These are phyloP conservation scores for Musa beccarii DNA, from an alignment of 176 grass and related monocot species.

Conservation along the genomic window DNA sequence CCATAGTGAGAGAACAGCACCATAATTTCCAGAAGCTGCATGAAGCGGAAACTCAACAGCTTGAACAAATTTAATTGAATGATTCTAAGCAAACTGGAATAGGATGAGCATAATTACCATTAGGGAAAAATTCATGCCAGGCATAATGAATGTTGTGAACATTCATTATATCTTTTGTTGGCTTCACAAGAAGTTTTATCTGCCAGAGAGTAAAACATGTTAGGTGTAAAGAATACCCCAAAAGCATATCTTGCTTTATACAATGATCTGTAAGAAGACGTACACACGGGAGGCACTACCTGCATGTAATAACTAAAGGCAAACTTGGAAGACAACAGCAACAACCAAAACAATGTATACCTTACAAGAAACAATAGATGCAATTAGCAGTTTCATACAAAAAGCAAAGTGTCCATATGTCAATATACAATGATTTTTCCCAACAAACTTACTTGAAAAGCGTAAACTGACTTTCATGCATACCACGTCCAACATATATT, in stretches of 20 bases:
- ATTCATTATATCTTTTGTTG: conserved; percentile 92
- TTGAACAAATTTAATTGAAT: too few relatives aligned
- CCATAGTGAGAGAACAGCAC: conserved; percentile 77
- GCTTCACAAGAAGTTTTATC: conserved; percentile 77
- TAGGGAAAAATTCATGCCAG: conserved; percentile 94
- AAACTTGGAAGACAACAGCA: conserved; percentile 75
- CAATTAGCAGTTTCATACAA: background rate
- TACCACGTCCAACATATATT: conserved; percentile 86
- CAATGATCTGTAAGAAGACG: background rate
- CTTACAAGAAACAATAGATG: conserved; percentile 16
- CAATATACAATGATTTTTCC: conserved; percentile 1
- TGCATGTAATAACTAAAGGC: conserved; percentile 84
- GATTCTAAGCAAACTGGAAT: too few relatives aligned
- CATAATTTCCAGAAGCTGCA: conserved; percentile 81
- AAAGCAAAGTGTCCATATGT: conserved; percentile 2
- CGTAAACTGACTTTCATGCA: conserved; percentile 85
- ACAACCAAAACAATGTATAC: conserved; percentile 89
- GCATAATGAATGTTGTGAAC: conserved; percentile 30
- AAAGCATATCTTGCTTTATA: background rate
- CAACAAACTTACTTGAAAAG: conserved; percentile 72
- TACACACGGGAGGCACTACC: conserved; percentile 30
- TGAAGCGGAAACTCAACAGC: conserved; percentile 9
- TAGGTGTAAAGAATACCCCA: background rate
- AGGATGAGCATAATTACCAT: conserved; percentile 29
- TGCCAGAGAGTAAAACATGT: conserved; percentile 27